Conservation (phyloP, 306 rosid genomes). For the Astragalus glycyphyllos region DNA sequence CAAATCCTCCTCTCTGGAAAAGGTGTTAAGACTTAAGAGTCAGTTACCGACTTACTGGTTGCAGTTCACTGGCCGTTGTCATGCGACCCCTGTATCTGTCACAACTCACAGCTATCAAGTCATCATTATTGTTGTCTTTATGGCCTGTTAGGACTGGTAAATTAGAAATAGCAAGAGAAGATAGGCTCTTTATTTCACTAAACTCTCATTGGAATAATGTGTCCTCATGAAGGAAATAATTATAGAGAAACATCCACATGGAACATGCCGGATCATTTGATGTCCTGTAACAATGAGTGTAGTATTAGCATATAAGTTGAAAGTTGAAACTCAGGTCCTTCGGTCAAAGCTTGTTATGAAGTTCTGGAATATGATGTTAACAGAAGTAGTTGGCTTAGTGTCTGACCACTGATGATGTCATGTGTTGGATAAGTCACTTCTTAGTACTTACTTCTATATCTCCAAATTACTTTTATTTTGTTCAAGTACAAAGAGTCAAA, state of each 20-base stretch:
- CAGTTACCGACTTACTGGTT: conserved; percentile 8
- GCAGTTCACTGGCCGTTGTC: neutral
- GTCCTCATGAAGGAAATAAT: neutral
- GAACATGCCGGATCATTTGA: conserved; percentile 6
- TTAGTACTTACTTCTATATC: neutral
- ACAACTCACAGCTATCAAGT: neutral
- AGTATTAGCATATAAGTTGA: conserved; percentile 7
- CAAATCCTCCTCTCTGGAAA: neutral
- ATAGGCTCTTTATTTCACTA: neutral
- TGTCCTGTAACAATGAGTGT: neutral
- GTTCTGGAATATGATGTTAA: conserved; percentile 33
- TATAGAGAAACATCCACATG: neutral
- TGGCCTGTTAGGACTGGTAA: neutral
- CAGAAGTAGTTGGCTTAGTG: neutral
- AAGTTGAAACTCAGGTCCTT: conserved; percentile 28
- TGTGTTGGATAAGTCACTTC: neutral
- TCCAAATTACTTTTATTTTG: conserved; percentile 15
- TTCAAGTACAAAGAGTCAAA: neutral
- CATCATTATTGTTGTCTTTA: neutral
- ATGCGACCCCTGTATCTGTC: neutral
- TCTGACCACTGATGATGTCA: conserved; percentile 24
- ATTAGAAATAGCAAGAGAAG: neutral
- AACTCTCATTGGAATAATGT: neutral
- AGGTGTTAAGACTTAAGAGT: neutral
- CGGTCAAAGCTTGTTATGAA: neutral